These are phyloP conservation scores for Xerophyta viscosa DNA, from an alignment of 106 monocot genomes.

Conservation along the genomic window DNA sequence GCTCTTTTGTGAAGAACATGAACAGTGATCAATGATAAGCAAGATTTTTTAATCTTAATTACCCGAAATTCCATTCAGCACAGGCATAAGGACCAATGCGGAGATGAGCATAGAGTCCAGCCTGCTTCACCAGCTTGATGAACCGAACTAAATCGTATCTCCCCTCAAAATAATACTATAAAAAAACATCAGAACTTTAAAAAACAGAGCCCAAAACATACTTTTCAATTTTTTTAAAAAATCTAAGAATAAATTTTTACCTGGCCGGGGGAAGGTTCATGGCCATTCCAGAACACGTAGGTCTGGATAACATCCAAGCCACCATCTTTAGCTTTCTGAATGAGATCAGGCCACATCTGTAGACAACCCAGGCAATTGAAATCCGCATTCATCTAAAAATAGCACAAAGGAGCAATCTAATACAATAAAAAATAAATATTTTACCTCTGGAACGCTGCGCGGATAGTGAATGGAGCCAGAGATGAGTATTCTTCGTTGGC, in stretches of 20 bases:
- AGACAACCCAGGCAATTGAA: conserved; percentile 7
- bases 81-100: conserved; percentile 45
- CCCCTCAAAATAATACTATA: conserved; percentile 36
- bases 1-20: no score
- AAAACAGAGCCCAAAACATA: no score
- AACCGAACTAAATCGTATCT: conserved; percentile 41
- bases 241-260: no score
- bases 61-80: conserved; percentile 54
- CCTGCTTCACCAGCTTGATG: conserved; percentile 38
- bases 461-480: conserved; percentile 12
- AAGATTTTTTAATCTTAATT: no score
- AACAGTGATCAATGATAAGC: no score
- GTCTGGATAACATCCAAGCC: conserved; percentile 28
- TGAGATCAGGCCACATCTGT: conserved; percentile 35
- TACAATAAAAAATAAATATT: no score
- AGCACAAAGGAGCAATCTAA: no score
- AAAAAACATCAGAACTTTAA: background rate
- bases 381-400: background rate
- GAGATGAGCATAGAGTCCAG: conserved; percentile 38
- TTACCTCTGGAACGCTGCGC: conserved; percentile 7
- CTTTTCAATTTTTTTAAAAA: no score
- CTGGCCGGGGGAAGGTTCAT: conserved; percentile 37
- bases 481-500: conserved; percentile 7
- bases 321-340: conserved; percentile 27
- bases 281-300: conserved; percentile 44